Evolutionary conservation across 108 stramenopile genomes (phyloP).

Genomic region (Mayamaea pseudoterrestris): DNA sequence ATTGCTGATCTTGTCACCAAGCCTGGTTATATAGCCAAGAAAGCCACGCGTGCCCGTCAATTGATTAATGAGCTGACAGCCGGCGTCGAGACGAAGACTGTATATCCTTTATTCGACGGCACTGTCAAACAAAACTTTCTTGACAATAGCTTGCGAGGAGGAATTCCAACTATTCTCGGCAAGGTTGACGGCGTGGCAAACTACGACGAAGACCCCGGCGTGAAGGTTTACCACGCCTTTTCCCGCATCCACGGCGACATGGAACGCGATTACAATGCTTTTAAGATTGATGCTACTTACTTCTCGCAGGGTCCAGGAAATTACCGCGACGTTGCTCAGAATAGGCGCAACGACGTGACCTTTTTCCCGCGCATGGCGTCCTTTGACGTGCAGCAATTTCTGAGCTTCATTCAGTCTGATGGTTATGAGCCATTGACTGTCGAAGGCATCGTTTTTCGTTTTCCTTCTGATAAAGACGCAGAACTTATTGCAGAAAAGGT

Average conservation of each 20-base stretch:
- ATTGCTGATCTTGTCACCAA: slow-evolving; percentile 54
- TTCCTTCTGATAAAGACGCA: slow-evolving; percentile 43
- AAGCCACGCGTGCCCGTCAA: slow-evolving; percentile 59
- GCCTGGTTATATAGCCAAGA: slow-evolving; percentile 49
- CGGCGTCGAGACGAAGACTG: slow-evolving; percentile 79
- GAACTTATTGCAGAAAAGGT: slow-evolving; percentile 38
- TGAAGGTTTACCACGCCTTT: slow-evolving; percentile 89
- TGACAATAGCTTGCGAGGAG: slow-evolving; percentile 94
- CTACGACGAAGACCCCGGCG: slow-evolving; percentile 62
- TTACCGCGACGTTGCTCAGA: slow-evolving; percentile 94
- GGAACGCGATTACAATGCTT: slow-evolving; percentile 97
- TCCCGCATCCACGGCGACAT: slow-evolving; percentile 94
- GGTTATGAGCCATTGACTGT: slow-evolving; percentile 95
- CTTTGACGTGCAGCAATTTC: slow-evolving; percentile 81
- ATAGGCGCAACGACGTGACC: slow-evolving; percentile 88
- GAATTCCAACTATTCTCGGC: slow-evolving; percentile 82
- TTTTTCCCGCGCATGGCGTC: slow-evolving; percentile 79
- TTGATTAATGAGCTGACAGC: slow-evolving; percentile 75
- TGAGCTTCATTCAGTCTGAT: slow-evolving; percentile 90
- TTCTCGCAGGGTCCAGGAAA: slow-evolving; percentile 93
- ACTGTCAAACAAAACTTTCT: slow-evolving; percentile 88
- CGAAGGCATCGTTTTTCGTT: slow-evolving; percentile 68
- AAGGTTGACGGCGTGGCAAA: slow-evolving; percentile 57
- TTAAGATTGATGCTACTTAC: slow-evolving; percentile 79
- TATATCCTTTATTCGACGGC: slow-evolving; percentile 79